Percentiles rank a stretch among this genome's conserved stretches.
These are phyloP conservation scores for Crithidia bombi DNA, from an alignment of 208 protist species.

Conservation along the genomic window DNA sequence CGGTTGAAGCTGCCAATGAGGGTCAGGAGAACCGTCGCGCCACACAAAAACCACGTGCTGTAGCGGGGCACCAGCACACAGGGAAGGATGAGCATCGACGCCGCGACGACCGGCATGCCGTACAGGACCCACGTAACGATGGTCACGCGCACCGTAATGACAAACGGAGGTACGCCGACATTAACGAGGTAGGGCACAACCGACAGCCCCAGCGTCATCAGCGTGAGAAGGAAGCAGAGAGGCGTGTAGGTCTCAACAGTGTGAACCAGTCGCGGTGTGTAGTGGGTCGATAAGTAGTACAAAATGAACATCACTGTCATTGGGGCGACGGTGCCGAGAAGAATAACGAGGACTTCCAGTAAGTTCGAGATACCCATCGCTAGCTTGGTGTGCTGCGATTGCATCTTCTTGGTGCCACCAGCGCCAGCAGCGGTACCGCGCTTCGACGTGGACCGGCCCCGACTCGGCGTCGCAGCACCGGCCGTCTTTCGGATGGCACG, in stretches of 20 bases:
- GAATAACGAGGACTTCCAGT: constrained; percentile 60
- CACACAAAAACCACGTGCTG: constrained; percentile 44
- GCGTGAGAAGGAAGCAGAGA: constrained; percentile 28
- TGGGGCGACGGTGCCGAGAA: constrained; percentile 46
- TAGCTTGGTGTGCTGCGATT: constrained; percentile 5
- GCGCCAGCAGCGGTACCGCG: background rate
- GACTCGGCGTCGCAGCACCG: background rate
- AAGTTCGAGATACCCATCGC: constrained; percentile 43
- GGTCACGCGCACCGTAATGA: constrained; percentile 46
- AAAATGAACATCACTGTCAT: constrained; percentile 41
- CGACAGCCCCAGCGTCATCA: constrained; percentile 50
- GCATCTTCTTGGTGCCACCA: background rate
- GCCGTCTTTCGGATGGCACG: constrained; percentile 7
- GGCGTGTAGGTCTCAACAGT: constrained; percentile 45
- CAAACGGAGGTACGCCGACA: constrained; percentile 44
- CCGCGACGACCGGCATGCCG: constrained; percentile 43
- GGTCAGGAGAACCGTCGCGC: constrained; percentile 27
- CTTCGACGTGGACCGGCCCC: background rate
- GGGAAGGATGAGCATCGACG: constrained; percentile 33
- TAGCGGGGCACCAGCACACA: constrained; percentile 47
- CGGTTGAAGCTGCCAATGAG: constrained; percentile 41
- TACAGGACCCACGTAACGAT: constrained; percentile 60
- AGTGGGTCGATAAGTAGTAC: constrained; percentile 60
- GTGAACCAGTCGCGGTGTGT: constrained; percentile 40
- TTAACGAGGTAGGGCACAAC: constrained; percentile 59